Evolutionary conservation across 345 rosid genomes (phyloP).

Genomic region (Tarenaya hassleriana): DNA sequence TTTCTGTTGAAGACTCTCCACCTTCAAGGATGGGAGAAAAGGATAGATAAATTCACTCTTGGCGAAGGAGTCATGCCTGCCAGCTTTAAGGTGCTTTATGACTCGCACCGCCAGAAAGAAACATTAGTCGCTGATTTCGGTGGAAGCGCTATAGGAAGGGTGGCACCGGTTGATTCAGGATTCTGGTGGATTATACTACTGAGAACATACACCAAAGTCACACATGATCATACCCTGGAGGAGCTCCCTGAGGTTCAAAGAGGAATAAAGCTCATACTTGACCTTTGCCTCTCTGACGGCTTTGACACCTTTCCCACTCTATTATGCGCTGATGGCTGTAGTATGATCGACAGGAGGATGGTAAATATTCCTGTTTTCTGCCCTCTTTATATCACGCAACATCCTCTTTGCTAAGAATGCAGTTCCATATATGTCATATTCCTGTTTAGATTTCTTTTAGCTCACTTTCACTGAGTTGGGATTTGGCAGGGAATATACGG

Average conservation of each 20-base stretch:
- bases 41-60: conserved; percentile 60
- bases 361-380: conserved; percentile 27
- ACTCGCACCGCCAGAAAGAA: conserved; percentile 53
- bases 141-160: conserved; percentile 81
- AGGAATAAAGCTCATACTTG: conserved; percentile 14
- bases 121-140: conserved; percentile 71
- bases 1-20: conserved; percentile 61
- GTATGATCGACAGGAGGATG: conserved; percentile 65
- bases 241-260: conserved; percentile 42
- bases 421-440: too few relatives aligned
- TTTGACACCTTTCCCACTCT: conserved; percentile 63
- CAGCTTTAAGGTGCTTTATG: conserved; percentile 73
- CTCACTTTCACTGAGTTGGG: too few relatives aligned
- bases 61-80: conserved; percentile 90
- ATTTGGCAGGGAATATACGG: conserved; percentile 35
- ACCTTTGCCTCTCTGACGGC: conserved; percentile 48
- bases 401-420: too few relatives aligned
- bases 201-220: conserved; percentile 74
- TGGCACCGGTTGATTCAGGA: conserved; percentile 83
- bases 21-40: conserved; percentile 74
- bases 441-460: too few relatives aligned
- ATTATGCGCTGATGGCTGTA: conserved; percentile 57
- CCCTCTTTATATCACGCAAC: not conserved
- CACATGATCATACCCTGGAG: conserved; percentile 55
- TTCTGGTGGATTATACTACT: conserved; percentile 93